Evolutionary conservation across 1,284 basidiomycete genomes (phyloP), one percentile per base, ranked within the genome.

Genomic region (Ceratobasidium sp.): DNA sequence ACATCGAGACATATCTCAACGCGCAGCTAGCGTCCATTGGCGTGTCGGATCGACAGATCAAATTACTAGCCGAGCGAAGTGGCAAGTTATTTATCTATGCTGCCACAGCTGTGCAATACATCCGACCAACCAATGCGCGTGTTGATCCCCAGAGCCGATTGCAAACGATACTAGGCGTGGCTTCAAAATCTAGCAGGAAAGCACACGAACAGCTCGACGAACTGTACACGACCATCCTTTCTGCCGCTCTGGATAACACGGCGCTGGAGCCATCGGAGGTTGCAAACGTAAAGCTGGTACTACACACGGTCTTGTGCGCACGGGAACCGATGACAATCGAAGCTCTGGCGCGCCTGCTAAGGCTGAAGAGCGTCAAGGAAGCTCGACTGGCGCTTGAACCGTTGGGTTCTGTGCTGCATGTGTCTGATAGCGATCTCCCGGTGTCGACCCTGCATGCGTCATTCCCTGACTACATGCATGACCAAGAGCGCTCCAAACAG

Each of bases 41-140:
- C 16, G 21, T 42, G 11, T 21, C 61, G 8, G 23, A 49, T 28
- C 21, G 49, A 6, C 53, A 73, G 7, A 53, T 74, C 28, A 25
- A 42, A 30, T 23, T 14, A 11, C 46, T 74, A 3, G 62, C 69
- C 16, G 58, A 56, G 33, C 36, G 58, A 21, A 51, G 69, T 18
- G 66, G 53, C 9, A 54, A 14, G 23, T 66, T 73, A 9, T 73
- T 73, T 54, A 70, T 73, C 44, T 49, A 58, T 9, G 72, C 72
- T 14, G 64, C 72, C 16, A 70, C 66, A 6, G 33, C 21, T 8
- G 54, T 58, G 18, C 12, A 28, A 28, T 58, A 58, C 30, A 33
- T 70, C 40, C 23, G n/a, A 36, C 33, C 63, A 12, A 38, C 18
- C 21, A 36, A 12, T 12, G 30, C 16, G 0, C 30, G 18, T 6